Evolutionary conservation across 305 asterid genomes (phyloP), one percentile per base, ranked within the genome.

Genomic region (Fraxinus sp.): DNA sequence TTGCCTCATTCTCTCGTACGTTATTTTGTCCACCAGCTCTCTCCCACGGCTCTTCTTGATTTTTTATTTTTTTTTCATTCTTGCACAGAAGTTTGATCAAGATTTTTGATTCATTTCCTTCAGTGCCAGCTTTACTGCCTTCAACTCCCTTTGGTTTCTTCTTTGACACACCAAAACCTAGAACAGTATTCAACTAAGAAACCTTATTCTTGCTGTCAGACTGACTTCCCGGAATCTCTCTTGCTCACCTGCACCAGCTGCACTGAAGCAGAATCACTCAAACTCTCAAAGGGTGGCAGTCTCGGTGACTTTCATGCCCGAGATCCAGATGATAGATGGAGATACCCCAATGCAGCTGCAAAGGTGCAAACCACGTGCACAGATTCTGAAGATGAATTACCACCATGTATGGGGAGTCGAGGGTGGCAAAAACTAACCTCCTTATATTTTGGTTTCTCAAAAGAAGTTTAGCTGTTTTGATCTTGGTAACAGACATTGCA

Each of bases 381-480:
- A 55, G 66, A 55, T 55, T 55, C 26, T 55, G 66, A 55, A 55
- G 26, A 55, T 55, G 66, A 55, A 55, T 83, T 87, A 37, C 62
- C 81, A 87, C 97, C 99, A 92, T 22, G 89, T 90, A 84, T 91
- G 93, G n/a, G 87, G 88, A 7, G 66, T 55, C 26, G 10, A 55
- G 26, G 3, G 26, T 55, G 66, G 66, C 26, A n/a, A 18, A 52
- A 55, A 55, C 10, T 55, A 55, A 55, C 24, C 24, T 18, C 24
- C 26, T 55, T 55, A 5, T 16, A 55, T n/a, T 49, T 49, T 49
- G 59, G 59, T 14, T 4, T 3, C 59, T 52, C 62, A 52, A 55
- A 55, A n/a, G 66, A n/a, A 55, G 66, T 55, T 55, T 55, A 55
- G 64, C 66, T n/a, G 9, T 55, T 55, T 5, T 55, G 66, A 55